Evolutionary conservation across 2,329 filamentous ascomycete species (phyloP).

Genomic region (Penicillium olsonii): DNA sequence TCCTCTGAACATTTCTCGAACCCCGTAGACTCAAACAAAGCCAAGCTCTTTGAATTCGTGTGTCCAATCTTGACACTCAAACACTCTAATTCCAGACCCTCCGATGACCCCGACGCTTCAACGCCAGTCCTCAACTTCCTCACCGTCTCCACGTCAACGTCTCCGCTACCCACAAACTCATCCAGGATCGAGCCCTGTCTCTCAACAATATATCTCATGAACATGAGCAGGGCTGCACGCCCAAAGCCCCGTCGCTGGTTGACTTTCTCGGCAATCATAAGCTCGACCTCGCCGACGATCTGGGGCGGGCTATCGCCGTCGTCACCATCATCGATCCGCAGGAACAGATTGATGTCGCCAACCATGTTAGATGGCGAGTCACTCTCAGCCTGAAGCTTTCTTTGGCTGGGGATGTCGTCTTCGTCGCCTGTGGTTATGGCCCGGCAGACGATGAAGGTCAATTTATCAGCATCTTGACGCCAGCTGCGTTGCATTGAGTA

Average conservation of each 20-base stretch:
- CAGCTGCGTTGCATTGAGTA: slow-evolving; percentile 89
- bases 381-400: slow-evolving; percentile 51
- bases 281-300: slow-evolving; percentile 72
- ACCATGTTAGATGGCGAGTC: slow-evolving; percentile 58
- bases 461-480: slow-evolving; percentile 78
- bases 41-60: slow-evolving; percentile 58
- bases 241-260: slow-evolving; percentile 67
- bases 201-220: slow-evolving; percentile 67
- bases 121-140: slow-evolving; percentile 16
- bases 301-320: slow-evolving; percentile 34
- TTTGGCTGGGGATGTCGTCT: background rate
- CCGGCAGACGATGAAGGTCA: slow-evolving; percentile 85
- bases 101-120: background rate
- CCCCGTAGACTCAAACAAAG: slow-evolving; percentile 61
- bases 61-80: slow-evolving; percentile 64
- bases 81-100: slow-evolving; percentile 36
- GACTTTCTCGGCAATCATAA: slow-evolving; percentile 72
- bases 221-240: slow-evolving; percentile 62
- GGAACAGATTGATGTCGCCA: slow-evolving; percentile 80
- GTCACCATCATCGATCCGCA: slow-evolving; percentile 61
- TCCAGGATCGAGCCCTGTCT: slow-evolving; percentile 57
- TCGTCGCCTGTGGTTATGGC: slow-evolving; percentile 33
- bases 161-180: slow-evolving; percentile 50
- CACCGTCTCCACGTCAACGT: slow-evolving; percentile 11
- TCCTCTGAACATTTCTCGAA: slow-evolving; percentile 54